A percentile compares a stretch with the other conserved stretches of the same genome.
Conservation (phyloP, 1,139 yeast species). For the Suhomyces wounanorum region DNA sequence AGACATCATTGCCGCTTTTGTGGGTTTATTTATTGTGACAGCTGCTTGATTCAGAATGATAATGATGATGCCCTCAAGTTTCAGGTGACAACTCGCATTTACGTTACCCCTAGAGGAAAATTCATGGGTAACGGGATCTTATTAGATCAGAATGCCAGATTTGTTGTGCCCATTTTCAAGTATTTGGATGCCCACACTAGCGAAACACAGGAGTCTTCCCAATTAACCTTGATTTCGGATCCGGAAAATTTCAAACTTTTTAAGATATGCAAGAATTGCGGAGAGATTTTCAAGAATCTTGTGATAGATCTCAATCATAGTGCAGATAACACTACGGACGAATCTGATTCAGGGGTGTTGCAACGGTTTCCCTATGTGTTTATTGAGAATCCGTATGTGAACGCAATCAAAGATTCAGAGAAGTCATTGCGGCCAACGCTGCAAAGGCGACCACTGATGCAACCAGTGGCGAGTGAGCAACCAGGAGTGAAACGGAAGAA, state of each 20-base stretch:
- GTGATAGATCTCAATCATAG: slow-evolving; percentile 30
- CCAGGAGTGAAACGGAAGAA: slow-evolving; percentile 9
- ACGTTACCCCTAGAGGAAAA: slow-evolving; percentile 16
- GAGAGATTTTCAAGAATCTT: slow-evolving; percentile 32
- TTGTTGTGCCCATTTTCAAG: slow-evolving; percentile 38
- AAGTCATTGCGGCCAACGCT: slow-evolving; percentile 4
- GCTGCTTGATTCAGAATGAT: slow-evolving; percentile 30
- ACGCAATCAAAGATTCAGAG: slow-evolving; percentile 3
- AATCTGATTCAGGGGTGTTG: slow-evolving; percentile 1
- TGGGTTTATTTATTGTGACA: slow-evolving; percentile 41
- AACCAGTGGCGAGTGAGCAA: slow-evolving; percentile 3
- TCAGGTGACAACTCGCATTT: slow-evolving; percentile 10
- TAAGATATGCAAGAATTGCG: slow-evolving; percentile 44
- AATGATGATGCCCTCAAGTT: slow-evolving; percentile 13
- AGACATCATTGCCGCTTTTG: slow-evolving; percentile 51
- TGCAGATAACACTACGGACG: slow-evolving; percentile 6
- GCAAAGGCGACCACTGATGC: slow-evolving; percentile 5
- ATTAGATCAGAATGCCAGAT: slow-evolving; percentile 38
- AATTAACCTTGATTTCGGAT: slow-evolving; percentile 6
- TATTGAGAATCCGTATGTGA: slow-evolving; percentile 42
- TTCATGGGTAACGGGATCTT: slow-evolving; percentile 26
- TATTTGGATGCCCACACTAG: slow-evolving; percentile 18
- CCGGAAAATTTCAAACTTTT: slow-evolving; percentile 25
- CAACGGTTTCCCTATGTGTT: slow-evolving; percentile 31
- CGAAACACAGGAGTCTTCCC: slow-evolving; percentile 9